Percentiles rank a stretch among this genome's conserved stretches.
phyloP scores from a whole-genome alignment of 345 rosid species.

The Brassica cretica region DNA sequence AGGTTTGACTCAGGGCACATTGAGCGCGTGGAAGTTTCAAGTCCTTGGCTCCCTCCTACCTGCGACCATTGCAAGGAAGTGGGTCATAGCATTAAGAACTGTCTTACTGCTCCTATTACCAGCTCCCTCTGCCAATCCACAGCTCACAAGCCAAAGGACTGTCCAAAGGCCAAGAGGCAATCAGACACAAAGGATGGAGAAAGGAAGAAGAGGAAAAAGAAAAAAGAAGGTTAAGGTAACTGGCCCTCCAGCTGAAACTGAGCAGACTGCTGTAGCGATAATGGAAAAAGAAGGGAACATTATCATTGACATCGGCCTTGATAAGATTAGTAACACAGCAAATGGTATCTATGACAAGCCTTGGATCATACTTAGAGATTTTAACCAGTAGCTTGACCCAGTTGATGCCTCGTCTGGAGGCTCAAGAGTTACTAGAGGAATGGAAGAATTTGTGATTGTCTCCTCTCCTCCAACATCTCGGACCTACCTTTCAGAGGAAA shows the following conservation, averaged over 20 bases:
- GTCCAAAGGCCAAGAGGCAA: too few relatives aligned
- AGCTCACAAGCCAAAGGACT: too few relatives aligned
- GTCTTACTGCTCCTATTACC: too few relatives aligned
- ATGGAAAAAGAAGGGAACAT: too few relatives aligned
- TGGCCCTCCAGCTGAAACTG: too few relatives aligned
- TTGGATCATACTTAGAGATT: neutral
- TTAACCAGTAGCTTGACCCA: neutral
- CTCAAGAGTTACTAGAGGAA: neutral
- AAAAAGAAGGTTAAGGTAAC: too few relatives aligned
- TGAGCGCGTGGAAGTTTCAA: neutral
- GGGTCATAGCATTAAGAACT: neutral
- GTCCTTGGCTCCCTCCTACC: neutral
- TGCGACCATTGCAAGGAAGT: neutral
- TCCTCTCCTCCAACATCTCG: neutral
- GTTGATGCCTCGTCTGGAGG: neutral
- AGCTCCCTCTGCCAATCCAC: too few relatives aligned
- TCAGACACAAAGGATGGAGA: too few relatives aligned
- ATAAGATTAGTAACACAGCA: too few relatives aligned
- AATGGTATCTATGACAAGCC: neutral
- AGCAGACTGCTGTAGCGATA: too few relatives aligned
- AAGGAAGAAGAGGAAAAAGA: too few relatives aligned
- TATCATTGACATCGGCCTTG: too few relatives aligned
- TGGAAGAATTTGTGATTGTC: neutral
- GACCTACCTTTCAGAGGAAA: neutral
- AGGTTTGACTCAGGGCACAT: neutral